phyloP scores from a whole-genome alignment of 108 stramenopile species.

The Seminavis robusta region DNA sequence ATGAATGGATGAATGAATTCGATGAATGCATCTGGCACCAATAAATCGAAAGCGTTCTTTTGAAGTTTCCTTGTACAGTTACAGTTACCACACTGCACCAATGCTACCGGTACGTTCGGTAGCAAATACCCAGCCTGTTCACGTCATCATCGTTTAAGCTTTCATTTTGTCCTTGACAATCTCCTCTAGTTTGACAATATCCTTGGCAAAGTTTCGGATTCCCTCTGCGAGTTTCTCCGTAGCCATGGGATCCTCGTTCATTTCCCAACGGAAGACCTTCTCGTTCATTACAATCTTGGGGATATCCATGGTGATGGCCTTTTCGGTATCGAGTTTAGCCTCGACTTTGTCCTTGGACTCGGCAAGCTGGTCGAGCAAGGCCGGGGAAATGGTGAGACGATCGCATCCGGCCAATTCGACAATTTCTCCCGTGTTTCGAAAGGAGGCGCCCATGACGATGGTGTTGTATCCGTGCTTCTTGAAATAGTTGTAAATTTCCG shows the following conservation, averaged over 20 bases:
- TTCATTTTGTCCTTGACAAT: constrained; percentile 82
- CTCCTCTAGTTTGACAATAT: constrained; percentile 92
- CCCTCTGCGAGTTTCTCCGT: constrained; percentile 98
- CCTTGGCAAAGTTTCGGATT: constrained; percentile 92
- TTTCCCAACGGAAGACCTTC: constrained; percentile 90
- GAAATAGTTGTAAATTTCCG: constrained; percentile 97
- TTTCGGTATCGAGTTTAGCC: constrained; percentile 60
- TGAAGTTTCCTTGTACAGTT: too few species aligned
- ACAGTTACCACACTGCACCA: too few species aligned
- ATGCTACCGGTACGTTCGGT: too few species aligned
- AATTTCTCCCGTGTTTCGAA: constrained; percentile 90
- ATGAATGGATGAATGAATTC: too few species aligned
- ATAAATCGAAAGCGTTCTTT: too few species aligned
- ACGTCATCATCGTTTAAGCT: too few species aligned
- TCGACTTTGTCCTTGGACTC: constrained; percentile 32
- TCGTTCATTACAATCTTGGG: constrained; percentile 82
- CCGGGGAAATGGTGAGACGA: constrained; percentile 83
- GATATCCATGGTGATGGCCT: constrained; percentile 64
- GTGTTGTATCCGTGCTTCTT: constrained; percentile 95
- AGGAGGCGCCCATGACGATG: constrained; percentile 99
- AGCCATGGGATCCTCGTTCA: constrained; percentile 98
- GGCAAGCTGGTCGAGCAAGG: constrained; percentile 68
- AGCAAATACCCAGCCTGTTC: too few species aligned
- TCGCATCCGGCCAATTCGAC: constrained; percentile 85
- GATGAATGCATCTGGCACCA: too few species aligned